These are phyloP conservation scores for Dothistroma pini DNA, from an alignment of 2,329 filamentous ascomycete species.

Conservation along the genomic window DNA sequence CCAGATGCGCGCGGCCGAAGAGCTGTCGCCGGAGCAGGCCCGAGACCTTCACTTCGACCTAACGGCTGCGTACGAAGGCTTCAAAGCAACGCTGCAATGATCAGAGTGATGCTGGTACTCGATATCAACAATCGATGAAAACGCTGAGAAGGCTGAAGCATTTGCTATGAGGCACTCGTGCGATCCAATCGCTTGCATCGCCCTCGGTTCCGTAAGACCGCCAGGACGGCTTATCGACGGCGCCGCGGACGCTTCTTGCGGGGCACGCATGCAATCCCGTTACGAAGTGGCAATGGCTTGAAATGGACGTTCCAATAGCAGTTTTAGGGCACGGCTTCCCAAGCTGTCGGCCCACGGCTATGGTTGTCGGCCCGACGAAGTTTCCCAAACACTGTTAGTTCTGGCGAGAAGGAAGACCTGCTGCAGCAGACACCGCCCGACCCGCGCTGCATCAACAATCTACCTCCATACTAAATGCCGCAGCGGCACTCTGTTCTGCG, in stretches of 20 bases:
- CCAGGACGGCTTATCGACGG: neutral
- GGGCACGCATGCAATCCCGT: neutral
- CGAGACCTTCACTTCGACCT: conserved; percentile 90
- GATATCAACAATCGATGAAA: neutral
- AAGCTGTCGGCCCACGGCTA: neutral
- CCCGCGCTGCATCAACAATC: neutral
- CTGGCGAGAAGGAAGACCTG: neutral
- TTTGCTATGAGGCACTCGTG: neutral
- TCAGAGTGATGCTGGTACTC: conserved; percentile 1
- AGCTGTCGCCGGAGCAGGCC: conserved; percentile 80
- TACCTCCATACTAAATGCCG: neutral
- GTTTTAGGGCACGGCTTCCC: neutral
- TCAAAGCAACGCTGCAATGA: conserved; percentile 68
- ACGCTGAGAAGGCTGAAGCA: neutral
- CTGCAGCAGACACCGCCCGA: conserved; percentile 7
- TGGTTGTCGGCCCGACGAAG: neutral
- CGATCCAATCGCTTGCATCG: neutral
- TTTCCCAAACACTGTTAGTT: neutral
- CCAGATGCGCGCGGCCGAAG: conserved; percentile 94
- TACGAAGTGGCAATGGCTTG: neutral
- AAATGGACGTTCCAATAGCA: neutral
- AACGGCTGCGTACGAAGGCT: conserved; percentile 89
- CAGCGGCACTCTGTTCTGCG: neutral
- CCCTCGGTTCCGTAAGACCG: neutral
- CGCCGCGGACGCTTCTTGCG: neutral